A percentile compares a stretch with the other conserved stretches of the same genome.
phyloP scores from a whole-genome alignment of 805 yeast species.

The Geotrichum ghanense region DNA sequence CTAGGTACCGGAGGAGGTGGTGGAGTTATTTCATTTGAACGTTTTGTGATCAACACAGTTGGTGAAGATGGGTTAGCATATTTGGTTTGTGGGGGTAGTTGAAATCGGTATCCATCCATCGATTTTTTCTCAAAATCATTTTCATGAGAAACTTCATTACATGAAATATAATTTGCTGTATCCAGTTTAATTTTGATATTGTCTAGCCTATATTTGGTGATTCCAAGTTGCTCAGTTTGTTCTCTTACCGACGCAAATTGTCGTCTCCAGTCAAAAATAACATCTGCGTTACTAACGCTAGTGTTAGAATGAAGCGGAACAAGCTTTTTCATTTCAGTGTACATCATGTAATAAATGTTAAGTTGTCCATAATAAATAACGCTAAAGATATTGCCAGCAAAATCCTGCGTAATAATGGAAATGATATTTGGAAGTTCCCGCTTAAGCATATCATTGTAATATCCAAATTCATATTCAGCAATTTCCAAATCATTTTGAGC shows the following conservation, averaged over 20 bases:
- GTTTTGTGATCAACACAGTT: not conserved
- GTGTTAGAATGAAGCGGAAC: not conserved
- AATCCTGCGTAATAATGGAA: constrained; percentile 54
- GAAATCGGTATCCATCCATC: too few relatives aligned
- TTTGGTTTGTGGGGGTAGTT: not conserved
- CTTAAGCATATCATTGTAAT: constrained; percentile 89
- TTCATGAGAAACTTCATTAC: not conserved
- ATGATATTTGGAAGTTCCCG: constrained; percentile 70
- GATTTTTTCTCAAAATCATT: not conserved
- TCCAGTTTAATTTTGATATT: constrained; percentile 79
- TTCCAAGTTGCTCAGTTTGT: constrained; percentile 72
- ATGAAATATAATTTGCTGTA: constrained; percentile 26
- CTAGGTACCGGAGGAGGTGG: not conserved
- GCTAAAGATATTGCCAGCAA: constrained; percentile 87
- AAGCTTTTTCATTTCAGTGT: constrained; percentile 83
- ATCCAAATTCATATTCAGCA: constrained; percentile 92
- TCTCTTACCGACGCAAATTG: constrained; percentile 38
- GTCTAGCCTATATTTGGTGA: constrained; percentile 82
- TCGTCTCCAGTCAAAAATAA: not conserved
- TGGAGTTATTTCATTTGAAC: not conserved
- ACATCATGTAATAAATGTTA: constrained; percentile 88
- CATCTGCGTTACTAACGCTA: not conserved
- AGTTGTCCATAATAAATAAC: constrained; percentile 95
- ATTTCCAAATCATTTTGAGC: constrained; percentile 82
- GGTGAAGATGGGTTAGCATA: not conserved